These are phyloP conservation scores for Brassica incana DNA, from an alignment of 345 rosid species.

Conservation along the genomic window DNA sequence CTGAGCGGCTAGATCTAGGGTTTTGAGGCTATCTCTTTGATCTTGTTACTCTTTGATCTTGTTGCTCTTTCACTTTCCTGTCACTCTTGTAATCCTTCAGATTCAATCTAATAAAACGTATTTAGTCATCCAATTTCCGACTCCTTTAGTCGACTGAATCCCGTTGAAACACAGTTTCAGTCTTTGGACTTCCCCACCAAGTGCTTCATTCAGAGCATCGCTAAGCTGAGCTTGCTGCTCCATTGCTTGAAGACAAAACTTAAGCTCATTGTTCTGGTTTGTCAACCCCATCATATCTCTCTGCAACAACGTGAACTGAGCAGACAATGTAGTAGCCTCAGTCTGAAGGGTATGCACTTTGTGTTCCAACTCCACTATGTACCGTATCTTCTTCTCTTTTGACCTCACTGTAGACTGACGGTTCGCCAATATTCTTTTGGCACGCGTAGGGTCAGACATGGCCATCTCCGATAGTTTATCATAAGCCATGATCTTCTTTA, in stretches of 20 bases:
- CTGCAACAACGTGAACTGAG: conserved; percentile 86
- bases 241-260: conserved; percentile 96
- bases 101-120: too few species aligned
- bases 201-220: conserved; percentile 64
- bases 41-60: too few species aligned
- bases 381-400: too few species aligned
- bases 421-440: conserved; percentile 87
- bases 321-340: conserved; percentile 91
- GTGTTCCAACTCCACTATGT: conserved; percentile 83
- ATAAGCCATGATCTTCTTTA: conserved; percentile 93
- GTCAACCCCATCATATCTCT: conserved; percentile 59
- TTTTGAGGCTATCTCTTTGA: too few species aligned
- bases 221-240: conserved; percentile 95
- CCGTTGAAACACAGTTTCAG: conserved; percentile 30
- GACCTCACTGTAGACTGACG: conserved; percentile 93
- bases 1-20: too few species aligned
- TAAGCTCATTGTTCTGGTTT: conserved; percentile 45
- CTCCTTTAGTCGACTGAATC: too few species aligned
- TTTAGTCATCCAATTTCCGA: too few species aligned
- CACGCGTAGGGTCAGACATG: conserved; percentile 80
- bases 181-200: conserved; percentile 50
- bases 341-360: conserved; percentile 97
- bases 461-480: conserved; percentile 95
- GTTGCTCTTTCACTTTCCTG: too few species aligned
- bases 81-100: too few species aligned